Percentiles rank a stretch among this genome's conserved stretches.
Conservation (phyloP, 2,329 filamentous ascomycete species). For the Fusarium tjaetaba region DNA sequence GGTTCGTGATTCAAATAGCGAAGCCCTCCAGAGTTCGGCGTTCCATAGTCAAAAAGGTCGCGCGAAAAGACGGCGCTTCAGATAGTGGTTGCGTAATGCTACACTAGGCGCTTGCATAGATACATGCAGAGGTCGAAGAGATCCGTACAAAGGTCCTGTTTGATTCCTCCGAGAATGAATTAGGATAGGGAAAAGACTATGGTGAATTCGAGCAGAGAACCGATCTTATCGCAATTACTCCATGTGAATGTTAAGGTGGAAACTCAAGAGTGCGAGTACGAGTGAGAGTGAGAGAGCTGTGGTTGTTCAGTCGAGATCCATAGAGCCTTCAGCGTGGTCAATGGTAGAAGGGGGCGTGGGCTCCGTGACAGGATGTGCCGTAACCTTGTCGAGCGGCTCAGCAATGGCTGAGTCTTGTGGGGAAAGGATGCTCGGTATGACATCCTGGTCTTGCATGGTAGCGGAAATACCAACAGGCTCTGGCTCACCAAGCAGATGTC, state of each 20-base stretch:
- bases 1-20: constrained; percentile 38
- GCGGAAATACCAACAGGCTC: constrained; percentile 39
- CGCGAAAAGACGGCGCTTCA: not conserved
- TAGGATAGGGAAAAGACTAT: constrained; percentile 22
- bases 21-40: constrained; percentile 36
- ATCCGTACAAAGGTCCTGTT: constrained; percentile 22
- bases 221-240: constrained; percentile 31
- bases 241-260: not conserved
- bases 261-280: not conserved
- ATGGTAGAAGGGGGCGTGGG: constrained; percentile 54
- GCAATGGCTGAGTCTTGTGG: constrained; percentile 44
- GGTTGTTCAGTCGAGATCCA: constrained; percentile 52
- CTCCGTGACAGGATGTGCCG: constrained; percentile 48
- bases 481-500: constrained; percentile 51
- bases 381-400: constrained; percentile 46
- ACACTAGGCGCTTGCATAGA: not conserved
- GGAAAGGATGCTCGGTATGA: constrained; percentile 41
- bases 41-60: constrained; percentile 32
- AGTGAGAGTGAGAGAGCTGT: not conserved
- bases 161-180: constrained; percentile 21
- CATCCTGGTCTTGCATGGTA: constrained; percentile 36
- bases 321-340: constrained; percentile 51
- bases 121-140: constrained; percentile 2
- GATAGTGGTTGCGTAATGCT: not conserved
- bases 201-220: constrained; percentile 29